Base-by-base conservation (phyloP, 495 filamentous ascomycete genomes). In the Xylaria telfairii region DNA sequence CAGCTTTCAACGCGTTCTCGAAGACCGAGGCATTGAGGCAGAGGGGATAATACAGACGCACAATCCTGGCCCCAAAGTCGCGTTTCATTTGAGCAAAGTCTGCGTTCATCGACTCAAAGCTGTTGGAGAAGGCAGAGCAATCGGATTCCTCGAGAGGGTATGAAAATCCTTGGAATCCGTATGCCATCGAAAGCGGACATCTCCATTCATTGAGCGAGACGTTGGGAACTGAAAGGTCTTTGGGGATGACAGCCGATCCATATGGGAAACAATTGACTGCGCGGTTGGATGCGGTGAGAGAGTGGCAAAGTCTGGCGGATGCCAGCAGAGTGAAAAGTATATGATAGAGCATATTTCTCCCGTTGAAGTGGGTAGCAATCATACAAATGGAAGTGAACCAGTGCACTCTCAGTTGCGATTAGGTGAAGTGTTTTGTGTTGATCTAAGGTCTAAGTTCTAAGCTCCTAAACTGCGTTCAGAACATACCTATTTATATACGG, bases 111-210 rank as follows among this genome's bases (percentile, higher is more conserved):
- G 67, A 34, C 17, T 59, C 71, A 42, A 66, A 73, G 60, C 71
- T 47, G 60, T 73, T 70, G 49, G 37, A 37, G 2, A 30, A 42
- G 46, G 32, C 67, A 19, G 60, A 61, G 61, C 71, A 73, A 46
- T 70, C 47, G 41, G 60, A 39, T 21, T 66, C 67, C 17, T 73
- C 71, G 9, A 73, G 62, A 37, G 71, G 71, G 54, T 73, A 73
- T 26, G 67, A 70, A 57, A 73, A 73, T 10, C 71, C 71, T n/a
- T 70, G 60, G 67, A 73, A 73, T 67, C 71, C 71, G 41, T 70
- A 73, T 6, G 61, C 67, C 59, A 66, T 70, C 10, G 60, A 64
- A 59, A 57, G 61, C 17, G 71, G 71, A 53, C 71, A 73, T 62
- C 62, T 66, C 71, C 71, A 73, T 28, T 73, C 41, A 41, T 51